A percentile compares a stretch with the other conserved stretches of the same genome.
phyloP scores from a whole-genome alignment of 2,329 filamentous ascomycete genomes.

The Aspergillus chevalieri region DNA sequence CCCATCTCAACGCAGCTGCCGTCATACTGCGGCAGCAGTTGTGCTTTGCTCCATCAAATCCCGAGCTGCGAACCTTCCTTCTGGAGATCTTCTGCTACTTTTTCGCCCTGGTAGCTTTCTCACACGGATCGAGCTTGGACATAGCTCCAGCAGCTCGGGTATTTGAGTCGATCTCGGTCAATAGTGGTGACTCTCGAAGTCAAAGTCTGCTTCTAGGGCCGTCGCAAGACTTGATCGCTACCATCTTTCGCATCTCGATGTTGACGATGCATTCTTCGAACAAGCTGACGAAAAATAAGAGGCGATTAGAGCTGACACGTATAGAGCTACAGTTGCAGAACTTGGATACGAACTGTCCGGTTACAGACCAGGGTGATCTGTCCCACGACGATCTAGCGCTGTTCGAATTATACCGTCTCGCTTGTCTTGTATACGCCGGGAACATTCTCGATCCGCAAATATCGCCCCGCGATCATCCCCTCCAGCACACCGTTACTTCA shows the following conservation, averaged over 20 bases:
- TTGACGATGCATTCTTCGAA: background rate
- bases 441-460: background rate
- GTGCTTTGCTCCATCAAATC: background rate
- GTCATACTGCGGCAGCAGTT: slow-evolving; percentile 1
- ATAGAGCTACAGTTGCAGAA: background rate
- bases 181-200: background rate
- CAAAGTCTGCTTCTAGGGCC: slow-evolving; percentile 1
- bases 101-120: slow-evolving; percentile 3
- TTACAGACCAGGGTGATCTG: background rate
- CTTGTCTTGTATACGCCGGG: slow-evolving; percentile 3
- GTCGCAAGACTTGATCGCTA: slow-evolving; percentile 3
- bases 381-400: background rate
- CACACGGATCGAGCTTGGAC: background rate
- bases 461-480: background rate
- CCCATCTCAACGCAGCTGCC: slow-evolving; percentile 7
- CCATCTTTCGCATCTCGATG: slow-evolving; percentile 2
- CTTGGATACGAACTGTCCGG: background rate
- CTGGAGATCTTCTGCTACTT: slow-evolving; percentile 8
- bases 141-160: background rate
- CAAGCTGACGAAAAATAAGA: background rate
- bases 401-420: slow-evolving; percentile 5
- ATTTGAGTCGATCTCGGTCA: background rate
- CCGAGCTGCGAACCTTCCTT: background rate
- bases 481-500: background rate
- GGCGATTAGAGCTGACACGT: background rate